Evolutionary conservation across 108 stramenopile genomes (phyloP), one percentile per base, ranked within the genome.

Genomic region (Asterionellopsis glacialis): DNA sequence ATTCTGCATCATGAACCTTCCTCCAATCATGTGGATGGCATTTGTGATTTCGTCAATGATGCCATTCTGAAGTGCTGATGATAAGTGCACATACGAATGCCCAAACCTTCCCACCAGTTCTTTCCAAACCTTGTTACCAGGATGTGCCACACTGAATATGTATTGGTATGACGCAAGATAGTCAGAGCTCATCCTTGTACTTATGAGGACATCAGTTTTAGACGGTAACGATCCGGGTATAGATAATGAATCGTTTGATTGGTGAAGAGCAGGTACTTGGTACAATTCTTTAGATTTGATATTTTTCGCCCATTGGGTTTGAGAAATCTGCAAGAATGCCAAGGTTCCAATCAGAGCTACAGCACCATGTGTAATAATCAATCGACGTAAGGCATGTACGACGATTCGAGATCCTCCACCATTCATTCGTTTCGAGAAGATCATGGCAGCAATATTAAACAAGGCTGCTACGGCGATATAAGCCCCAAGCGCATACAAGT

Each of bases 81-180:
- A 16, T n/a, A 82, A 28, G 3, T 0, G 12, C 10, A 25, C 33
- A 47, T 76, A 81, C 13, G 26, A 45, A 39, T 42, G 22, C 11
- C 63, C 42, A 40, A 55, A 62, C 3, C 27, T 28, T 3, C 62
- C 41, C 1, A 68, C 47, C 41, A 75, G 23, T 22, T 45, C 12
- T 9, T 72, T 77, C 65, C 67, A 61, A 40, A 23, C 3, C 9
- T 12, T 42, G 54, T 83, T 83, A 48, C 82, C 82, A 27, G 78
- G 75, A 53, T 83, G 82, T 9, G 64, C 54, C 39, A 68, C 42
- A 24, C 79, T 78, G 5, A 79, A 1, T 15, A 83, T 48, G 2
- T 57, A 12, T 0, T 62, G 33, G 51, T 70, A 83, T 0, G 65
- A 69, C 14, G 63, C 82, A 44, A 83, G 24, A 42, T 74, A 63